Base-by-base conservation (phyloP, 2,329 filamentous ascomycete species). In the Cryphonectria radicalis region DNA sequence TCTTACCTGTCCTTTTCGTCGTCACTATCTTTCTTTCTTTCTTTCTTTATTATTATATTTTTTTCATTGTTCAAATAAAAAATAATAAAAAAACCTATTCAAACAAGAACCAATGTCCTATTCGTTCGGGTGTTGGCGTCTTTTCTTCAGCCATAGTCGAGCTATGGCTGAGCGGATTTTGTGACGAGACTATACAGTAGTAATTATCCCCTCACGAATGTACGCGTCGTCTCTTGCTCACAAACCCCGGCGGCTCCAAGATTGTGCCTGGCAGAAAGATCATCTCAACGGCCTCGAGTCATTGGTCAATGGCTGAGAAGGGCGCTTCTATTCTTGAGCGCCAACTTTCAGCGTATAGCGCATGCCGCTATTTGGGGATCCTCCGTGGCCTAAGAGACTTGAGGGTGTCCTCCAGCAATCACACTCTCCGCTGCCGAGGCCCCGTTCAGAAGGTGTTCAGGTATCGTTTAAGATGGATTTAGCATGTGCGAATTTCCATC, bases 361-460 rank as follows among this genome's bases (percentile, higher is more conserved):
- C 7, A 11, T 59, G 25, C 14, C 5, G 25, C 28, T 59, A 59
- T 28, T 59, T 4, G 55, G 17, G 11, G 55, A 59, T 35, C 28
- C 35, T 59, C 37, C 22, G 35, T 59, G 37, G 8, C n/a, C 35
- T 42, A 43, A n/a, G 19, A 7, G 5, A 17, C 22, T 6, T 25
- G 19, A 59, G 37, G 66, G 66, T 67, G 66, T 60, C 37, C 4
- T 37, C 37, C 1, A 67, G 66, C 8, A 59, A 42, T 40, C 66
- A 67, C 13, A n/a, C 37, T n/a, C 13, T 32, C 35, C 17, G 32
- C 17, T 60, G n/a, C 66, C 66, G 66, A 67, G 66, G 66, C 40
- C n/a, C 32, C 42, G 14, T 42, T 60, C n/a, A 42, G 50, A 50
- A 42, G 35, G 35, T 60, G 22, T 35, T n/a, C 25, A 65, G 19